Conservation (phyloP, 148 eudicot species). For the Limonium bicolor region DNA sequence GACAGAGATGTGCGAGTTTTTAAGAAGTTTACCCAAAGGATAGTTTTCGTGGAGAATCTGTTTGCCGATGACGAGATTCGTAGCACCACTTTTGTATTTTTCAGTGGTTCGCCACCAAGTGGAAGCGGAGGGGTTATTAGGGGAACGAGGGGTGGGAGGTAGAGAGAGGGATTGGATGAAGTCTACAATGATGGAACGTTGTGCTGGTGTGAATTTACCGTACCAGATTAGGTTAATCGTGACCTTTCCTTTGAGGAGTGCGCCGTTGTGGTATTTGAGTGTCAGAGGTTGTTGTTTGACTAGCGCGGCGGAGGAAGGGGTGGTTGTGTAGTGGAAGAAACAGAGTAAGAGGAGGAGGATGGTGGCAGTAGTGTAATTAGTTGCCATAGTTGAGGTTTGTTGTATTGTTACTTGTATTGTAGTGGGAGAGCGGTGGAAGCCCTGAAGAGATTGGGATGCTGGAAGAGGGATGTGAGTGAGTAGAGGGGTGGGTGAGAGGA, state of each 20-base stretch:
- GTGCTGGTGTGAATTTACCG: constrained; percentile 6
- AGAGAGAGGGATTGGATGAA: not conserved
- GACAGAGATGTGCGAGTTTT: not conserved
- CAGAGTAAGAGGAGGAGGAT: too few relatives aligned
- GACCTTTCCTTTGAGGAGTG: constrained; percentile 1
- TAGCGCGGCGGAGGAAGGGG: too few relatives aligned
- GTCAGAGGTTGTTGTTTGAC: too few relatives aligned
- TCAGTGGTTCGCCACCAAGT: constrained; percentile 6
- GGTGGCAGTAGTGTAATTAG: too few relatives aligned
- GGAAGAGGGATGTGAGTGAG: too few relatives aligned
- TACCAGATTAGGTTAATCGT: constrained; percentile 1
- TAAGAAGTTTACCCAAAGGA: not conserved
- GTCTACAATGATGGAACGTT: not conserved
- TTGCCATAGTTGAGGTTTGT: too few relatives aligned
- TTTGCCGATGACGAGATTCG: not conserved
- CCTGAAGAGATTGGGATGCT: too few relatives aligned
- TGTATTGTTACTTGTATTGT: too few relatives aligned
- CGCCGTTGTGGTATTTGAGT: constrained; percentile 5
- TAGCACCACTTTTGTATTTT: constrained; percentile 1
- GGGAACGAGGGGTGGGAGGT: not conserved
- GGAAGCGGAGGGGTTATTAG: not conserved
- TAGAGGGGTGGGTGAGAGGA: too few relatives aligned
- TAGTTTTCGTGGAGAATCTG: not conserved
- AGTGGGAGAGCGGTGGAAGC: too few relatives aligned
- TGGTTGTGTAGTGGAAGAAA: too few relatives aligned